Evolutionary conservation across 345 rosid species (phyloP).

Genomic region (Arabidopsis arenosa): DNA sequence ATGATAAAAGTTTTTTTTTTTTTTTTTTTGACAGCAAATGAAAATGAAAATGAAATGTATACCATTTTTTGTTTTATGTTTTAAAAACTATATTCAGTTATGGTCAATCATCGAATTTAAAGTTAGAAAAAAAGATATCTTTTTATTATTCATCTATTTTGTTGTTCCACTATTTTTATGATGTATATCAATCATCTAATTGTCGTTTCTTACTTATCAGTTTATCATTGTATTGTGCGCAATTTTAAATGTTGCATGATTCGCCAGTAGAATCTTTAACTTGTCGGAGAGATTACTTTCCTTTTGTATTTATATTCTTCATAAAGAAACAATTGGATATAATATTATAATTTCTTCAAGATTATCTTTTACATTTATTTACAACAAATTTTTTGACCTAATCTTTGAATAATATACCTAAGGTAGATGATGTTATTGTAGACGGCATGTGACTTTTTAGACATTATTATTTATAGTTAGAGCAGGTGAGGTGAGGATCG

Average conservation of each 20-base stretch:
- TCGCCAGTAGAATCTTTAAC: conserved; percentile 17
- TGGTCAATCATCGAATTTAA: background rate
- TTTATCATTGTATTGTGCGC: conserved; percentile 4
- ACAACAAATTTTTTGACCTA: conserved; percentile 24
- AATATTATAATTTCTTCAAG: background rate
- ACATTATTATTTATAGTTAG: conserved; percentile 31
- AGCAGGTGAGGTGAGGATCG: conserved; percentile 45
- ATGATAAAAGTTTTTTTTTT: background rate
- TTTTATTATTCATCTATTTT: background rate
- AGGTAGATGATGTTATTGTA: conserved; percentile 38
- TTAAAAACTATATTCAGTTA: background rate
- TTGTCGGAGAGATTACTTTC: background rate
- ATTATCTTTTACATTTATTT: background rate
- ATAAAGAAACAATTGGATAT: background rate
- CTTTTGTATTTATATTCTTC: conserved; percentile 10
- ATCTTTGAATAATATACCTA: conserved; percentile 34
- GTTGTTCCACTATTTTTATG: background rate
- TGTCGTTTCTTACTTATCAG: conserved; percentile 18
- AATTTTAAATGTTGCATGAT: background rate
- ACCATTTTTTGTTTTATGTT: background rate
- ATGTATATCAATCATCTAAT: background rate
- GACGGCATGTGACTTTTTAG: conserved; percentile 32
- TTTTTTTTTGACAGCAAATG: too few relatives aligned
- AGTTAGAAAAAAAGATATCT: too few relatives aligned
- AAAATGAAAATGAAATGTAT: background rate